phyloP scores from a whole-genome alignment of 306 rosid species.

The Prinsepia uniflora region DNA sequence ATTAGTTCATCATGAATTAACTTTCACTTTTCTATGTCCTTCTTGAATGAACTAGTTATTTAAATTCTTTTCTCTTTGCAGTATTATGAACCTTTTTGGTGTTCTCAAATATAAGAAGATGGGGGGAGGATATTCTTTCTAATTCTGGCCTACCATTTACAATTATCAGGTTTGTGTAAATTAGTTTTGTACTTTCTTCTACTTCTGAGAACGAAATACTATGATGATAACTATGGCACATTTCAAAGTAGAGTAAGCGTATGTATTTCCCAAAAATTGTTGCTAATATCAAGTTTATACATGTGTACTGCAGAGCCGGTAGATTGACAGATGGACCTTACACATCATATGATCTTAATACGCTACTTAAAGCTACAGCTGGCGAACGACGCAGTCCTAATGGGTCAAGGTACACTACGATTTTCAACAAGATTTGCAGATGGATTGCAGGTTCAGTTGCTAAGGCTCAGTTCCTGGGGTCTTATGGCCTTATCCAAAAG shows the following conservation, averaged over 20 bases:
- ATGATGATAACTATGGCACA: neutral
- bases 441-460: neutral
- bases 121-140: constrained; percentile 87
- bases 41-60: constrained; percentile 10
- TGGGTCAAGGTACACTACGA: constrained; percentile 71
- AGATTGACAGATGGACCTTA: constrained; percentile 98
- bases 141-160: constrained; percentile 86
- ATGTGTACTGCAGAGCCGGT: constrained; percentile 59
- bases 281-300: neutral
- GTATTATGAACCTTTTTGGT: constrained; percentile 93
- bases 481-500: neutral
- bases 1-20: neutral
- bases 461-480: neutral
- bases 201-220: neutral
- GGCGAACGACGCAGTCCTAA: constrained; percentile 83
- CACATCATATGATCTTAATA: constrained; percentile 94
- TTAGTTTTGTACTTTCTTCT: constrained; percentile 1
- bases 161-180: constrained; percentile 65
- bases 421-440: neutral
- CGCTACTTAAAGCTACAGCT: constrained; percentile 89
- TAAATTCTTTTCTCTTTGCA: constrained; percentile 16
- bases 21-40: neutral
- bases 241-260: neutral
- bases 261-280: neutral
- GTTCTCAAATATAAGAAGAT: constrained; percentile 89